Base-by-base conservation (phyloP, 2,329 filamentous ascomycete genomes). In the Pyrenophora tritici-repentis region DNA sequence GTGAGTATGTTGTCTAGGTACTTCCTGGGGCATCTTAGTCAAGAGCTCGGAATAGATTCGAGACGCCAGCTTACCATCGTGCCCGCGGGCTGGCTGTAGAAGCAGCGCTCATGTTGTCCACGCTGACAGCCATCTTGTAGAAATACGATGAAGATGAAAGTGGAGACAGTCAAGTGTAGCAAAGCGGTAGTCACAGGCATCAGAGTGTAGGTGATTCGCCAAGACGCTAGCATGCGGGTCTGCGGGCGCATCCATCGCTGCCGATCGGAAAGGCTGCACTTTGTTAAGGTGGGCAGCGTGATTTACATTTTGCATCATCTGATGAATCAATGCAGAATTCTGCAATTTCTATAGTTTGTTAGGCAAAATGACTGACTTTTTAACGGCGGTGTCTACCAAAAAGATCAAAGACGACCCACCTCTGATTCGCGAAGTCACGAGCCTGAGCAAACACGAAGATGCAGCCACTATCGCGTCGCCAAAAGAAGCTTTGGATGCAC, bases 1-100 rank as follows among this genome's bases (percentile, higher is more conserved):
- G 82, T 86, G 49, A 96, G 83, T 59, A 97, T 86, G 56, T 83
- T 87, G 75, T 97, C 86, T 50, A 97, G 83, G 72, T 96, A 87
- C 73, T 85, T 86, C 91, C 91, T 95, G 56, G 43, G 43, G 26
- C 6, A 75, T 18, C 32, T 71, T 56, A 68, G 64, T 45, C 39
- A 44, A 42, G 39, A 53, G 42, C 44, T 41, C 14, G 41, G 40
- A 16, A 16, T 43, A n/a, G n/a, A 14, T 6, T 20, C 16, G 26
- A 16, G 14, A 26, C 22, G 37, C 42, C 31, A 24, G 44, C 56
- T 18, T 62, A 72, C 78, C 78, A 57, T 83, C 81, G 42, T 81
- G 79, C 59, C 49, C 73, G 67, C 50, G 70, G 52, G 33, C 41
- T 47, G 2, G 55, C 56, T 32, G 55, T 24, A 17, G 56, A 55